These are phyloP conservation scores for Fusarium devonianum DNA, from an alignment of 2,329 filamentous ascomycete genomes.

Conservation along the genomic window DNA sequence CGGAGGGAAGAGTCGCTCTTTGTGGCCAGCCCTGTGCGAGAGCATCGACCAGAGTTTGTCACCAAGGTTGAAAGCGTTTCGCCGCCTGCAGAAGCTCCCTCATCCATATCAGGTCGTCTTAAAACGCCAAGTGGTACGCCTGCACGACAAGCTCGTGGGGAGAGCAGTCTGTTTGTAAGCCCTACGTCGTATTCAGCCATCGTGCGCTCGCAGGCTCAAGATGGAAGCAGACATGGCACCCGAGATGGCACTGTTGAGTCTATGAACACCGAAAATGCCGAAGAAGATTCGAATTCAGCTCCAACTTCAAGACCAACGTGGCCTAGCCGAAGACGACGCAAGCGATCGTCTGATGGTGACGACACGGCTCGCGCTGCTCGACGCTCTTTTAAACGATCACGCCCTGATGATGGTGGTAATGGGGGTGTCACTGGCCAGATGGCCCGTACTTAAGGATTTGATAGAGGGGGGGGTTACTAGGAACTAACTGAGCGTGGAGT, in stretches of 20 bases:
- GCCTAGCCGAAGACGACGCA: not conserved
- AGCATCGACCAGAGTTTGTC: not conserved
- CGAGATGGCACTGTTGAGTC: not conserved
- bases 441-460: not conserved
- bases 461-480: not conserved
- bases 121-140: constrained; percentile 1
- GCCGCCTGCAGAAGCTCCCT: not conserved
- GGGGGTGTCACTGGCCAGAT: not conserved
- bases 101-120: not conserved
- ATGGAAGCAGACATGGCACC: not conserved
- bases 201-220: not conserved
- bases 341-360: constrained; percentile 3
- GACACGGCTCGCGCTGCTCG: not conserved
- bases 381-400: constrained; percentile 2
- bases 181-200: constrained; percentile 18
- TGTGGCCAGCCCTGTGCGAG: constrained; percentile 1
- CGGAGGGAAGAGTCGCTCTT: constrained; percentile 20
- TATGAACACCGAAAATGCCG: not conserved
- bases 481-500: not conserved
- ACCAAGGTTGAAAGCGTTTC: constrained; percentile 15
- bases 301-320: not conserved
- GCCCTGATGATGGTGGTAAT: not conserved
- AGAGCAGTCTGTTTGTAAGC: constrained; percentile 29
- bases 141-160: constrained; percentile 2
- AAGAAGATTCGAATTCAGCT: not conserved